phyloP scores from a whole-genome alignment of 2,329 filamentous ascomycete genomes.

The Elsinoe ampelina region DNA sequence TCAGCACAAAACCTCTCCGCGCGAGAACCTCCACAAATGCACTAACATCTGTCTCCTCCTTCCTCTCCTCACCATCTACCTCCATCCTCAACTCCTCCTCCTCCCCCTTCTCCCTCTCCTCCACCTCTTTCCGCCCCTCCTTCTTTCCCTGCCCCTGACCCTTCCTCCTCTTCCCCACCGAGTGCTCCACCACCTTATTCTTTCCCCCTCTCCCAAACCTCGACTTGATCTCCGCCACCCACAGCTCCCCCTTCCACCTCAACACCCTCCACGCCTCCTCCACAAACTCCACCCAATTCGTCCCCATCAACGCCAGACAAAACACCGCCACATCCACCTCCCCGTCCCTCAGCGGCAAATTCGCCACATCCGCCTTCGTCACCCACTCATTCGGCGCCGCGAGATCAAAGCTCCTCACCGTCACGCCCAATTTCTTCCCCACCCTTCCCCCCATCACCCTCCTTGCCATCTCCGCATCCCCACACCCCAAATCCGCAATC shows the following conservation, averaged over 20 bases:
- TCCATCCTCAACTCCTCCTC: constrained; percentile 52
- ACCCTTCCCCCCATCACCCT: constrained; percentile 49
- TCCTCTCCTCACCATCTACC: constrained; percentile 57
- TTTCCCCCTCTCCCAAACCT: constrained; percentile 59
- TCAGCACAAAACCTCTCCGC: constrained; percentile 75
- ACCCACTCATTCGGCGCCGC: constrained; percentile 68
- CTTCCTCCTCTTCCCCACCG: constrained; percentile 57
- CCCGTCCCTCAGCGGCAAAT: constrained; percentile 65
- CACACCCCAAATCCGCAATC: constrained; percentile 87
- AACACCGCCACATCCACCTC: constrained; percentile 83
- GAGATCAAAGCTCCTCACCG: constrained; percentile 78
- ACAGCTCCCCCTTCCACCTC: constrained; percentile 89
- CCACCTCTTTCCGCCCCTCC: constrained; percentile 38
- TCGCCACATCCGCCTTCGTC: constrained; percentile 79
- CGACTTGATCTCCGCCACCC: constrained; percentile 94
- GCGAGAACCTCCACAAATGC: constrained; percentile 77
- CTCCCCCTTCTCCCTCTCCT: constrained; percentile 46
- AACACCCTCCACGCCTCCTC: constrained; percentile 91
- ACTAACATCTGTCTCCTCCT: constrained; percentile 72
- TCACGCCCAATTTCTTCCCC: constrained; percentile 58
- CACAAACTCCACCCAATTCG: constrained; percentile 94
- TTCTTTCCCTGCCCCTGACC: constrained; percentile 28
- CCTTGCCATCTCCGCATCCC: constrained; percentile 73
- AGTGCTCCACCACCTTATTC: constrained; percentile 49
- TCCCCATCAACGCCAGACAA: constrained; percentile 96